Evolutionary conservation across 805 yeast species (phyloP).

Genomic region (Yarrowia phangngaensis): DNA sequence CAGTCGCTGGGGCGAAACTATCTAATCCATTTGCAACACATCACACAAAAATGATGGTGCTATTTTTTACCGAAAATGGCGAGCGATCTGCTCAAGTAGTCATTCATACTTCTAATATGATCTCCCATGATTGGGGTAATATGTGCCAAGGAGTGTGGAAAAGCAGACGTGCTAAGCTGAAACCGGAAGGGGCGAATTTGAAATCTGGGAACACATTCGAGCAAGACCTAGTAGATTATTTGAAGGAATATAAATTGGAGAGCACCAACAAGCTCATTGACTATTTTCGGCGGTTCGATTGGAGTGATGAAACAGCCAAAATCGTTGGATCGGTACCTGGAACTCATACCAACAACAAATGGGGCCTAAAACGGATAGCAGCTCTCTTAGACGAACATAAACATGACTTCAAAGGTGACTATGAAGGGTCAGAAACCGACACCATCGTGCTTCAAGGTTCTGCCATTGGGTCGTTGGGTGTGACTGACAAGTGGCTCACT

Average conservation of each 20-base stretch:
- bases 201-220: slow-evolving; percentile 30
- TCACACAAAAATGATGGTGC: slow-evolving; percentile 39
- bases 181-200: neutral
- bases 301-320: slow-evolving; percentile 32
- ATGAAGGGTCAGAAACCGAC: neutral
- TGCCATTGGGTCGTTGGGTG: slow-evolving; percentile 36
- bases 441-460: slow-evolving; percentile 34
- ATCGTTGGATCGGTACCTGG: slow-evolving; percentile 40
- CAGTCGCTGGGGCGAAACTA: slow-evolving; percentile 31
- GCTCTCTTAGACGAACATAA: slow-evolving; percentile 5
- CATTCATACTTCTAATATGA: slow-evolving; percentile 39
- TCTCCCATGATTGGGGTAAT: slow-evolving; percentile 37
- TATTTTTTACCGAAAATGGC: slow-evolving; percentile 28
- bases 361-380: neutral
- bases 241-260: slow-evolving; percentile 32
- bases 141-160: slow-evolving; percentile 39
- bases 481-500: slow-evolving; percentile 30
- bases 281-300: slow-evolving; percentile 33
- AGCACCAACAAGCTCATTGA: slow-evolving; percentile 28
- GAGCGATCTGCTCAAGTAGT: slow-evolving; percentile 32
- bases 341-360: slow-evolving; percentile 20
- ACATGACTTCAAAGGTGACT: slow-evolving; percentile 1
- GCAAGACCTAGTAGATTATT: slow-evolving; percentile 33
- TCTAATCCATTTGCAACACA: slow-evolving; percentile 35
- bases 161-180: neutral